Conservation (phyloP, 176 grass and related monocot genomes). For the Triticum monococcum region DNA sequence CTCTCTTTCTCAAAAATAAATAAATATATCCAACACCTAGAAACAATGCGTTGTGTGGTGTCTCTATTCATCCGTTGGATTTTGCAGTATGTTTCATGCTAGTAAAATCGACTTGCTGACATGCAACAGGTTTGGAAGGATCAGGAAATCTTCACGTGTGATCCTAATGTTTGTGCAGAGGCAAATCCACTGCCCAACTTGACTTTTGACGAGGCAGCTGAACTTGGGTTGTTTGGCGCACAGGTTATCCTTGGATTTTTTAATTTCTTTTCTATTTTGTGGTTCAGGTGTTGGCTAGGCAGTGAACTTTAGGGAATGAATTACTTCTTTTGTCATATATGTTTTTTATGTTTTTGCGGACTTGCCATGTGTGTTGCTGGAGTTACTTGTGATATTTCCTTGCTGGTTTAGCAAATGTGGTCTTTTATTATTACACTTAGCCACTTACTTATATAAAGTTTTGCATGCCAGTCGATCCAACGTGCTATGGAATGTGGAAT, state of each 20-base stretch:
- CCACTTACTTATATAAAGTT: background rate
- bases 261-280: background rate
- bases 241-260: constrained; percentile 32
- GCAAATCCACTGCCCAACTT: constrained; percentile 71
- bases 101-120: background rate
- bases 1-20: too few relatives aligned
- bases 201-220: constrained; percentile 93
- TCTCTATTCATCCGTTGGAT: background rate
- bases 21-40: too few relatives aligned
- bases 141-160: constrained; percentile 86
- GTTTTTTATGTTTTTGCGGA: too few relatives aligned
- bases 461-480: constrained; percentile 81
- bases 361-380: background rate
- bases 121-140: constrained; percentile 83
- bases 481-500: constrained; percentile 63
- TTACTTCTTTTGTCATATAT: too few relatives aligned
- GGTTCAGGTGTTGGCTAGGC: background rate
- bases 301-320: too few relatives aligned
- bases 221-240: constrained; percentile 83
- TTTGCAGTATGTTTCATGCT: background rate
- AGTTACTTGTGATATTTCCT: background rate
- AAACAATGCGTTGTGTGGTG: too few relatives aligned
- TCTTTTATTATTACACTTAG: background rate
- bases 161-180: constrained; percentile 72
- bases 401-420: background rate